phyloP scores from a whole-genome alignment of 192 early-diverging fungal genomes.

The Glomus cerebriforme region DNA sequence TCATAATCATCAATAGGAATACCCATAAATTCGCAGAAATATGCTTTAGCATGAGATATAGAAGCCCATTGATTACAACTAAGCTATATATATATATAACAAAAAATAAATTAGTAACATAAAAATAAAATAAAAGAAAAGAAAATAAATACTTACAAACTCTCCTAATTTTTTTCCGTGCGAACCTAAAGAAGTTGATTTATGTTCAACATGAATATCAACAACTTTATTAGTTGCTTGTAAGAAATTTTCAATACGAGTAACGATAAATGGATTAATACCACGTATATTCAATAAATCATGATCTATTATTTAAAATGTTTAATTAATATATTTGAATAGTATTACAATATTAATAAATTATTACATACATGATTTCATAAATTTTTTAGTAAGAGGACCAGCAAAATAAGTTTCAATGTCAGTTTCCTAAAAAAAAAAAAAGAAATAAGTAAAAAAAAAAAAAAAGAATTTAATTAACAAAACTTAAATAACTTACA shows the following conservation, averaged over 20 bases:
- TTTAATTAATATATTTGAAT: no score
- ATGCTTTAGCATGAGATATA: not conserved
- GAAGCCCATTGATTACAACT: not conserved
- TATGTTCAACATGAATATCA: not conserved
- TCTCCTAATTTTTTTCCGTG: not conserved
- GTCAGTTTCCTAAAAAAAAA: not conserved
- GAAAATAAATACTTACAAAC: not conserved
- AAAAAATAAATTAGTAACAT: not conserved
- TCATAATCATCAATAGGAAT: not conserved
- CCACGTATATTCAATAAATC: not conserved
- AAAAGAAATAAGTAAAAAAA: not conserved
- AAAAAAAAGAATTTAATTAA: no score
- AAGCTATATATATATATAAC: not conserved
- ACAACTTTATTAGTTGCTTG: not conserved
- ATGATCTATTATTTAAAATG: not conserved
- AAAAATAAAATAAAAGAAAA: no score
- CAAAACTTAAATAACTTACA: not conserved
- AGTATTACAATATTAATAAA: no score
- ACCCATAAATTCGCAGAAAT: not conserved
- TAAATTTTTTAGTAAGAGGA: not conserved
- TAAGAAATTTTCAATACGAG: not conserved
- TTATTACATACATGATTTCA: not conserved
- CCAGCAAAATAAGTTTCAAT: not conserved
- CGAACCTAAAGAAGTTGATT: not conserved
- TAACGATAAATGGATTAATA: not conserved